Evolutionary conservation across 2,329 filamentous ascomycete species (phyloP).

Genomic region (Epichloe brachyelytri): DNA sequence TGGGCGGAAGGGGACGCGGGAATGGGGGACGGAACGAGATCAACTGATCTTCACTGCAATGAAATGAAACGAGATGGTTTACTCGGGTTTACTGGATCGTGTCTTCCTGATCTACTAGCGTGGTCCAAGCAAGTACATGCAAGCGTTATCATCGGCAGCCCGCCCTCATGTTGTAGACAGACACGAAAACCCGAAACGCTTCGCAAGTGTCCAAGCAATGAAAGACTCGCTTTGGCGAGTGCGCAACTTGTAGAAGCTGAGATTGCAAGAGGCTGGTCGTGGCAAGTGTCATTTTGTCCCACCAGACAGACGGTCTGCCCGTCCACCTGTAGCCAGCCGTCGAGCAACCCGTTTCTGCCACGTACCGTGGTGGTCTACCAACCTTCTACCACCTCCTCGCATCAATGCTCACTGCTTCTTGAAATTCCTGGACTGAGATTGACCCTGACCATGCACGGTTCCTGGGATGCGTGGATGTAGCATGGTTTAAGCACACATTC

Average conservation of each 20-base stretch:
- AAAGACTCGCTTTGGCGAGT: background rate
- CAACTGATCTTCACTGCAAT: too few species aligned
- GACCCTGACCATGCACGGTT: too few species aligned
- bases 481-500: background rate
- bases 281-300: background rate
- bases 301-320: background rate
- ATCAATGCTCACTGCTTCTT: background rate
- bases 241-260: background rate
- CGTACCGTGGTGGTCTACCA: background rate
- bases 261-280: background rate
- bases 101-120: background rate
- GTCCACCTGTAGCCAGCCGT: constrained; percentile 4
- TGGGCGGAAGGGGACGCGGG: too few species aligned
- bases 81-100: background rate
- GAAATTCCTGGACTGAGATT: background rate
- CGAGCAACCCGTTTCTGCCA: background rate
- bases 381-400: background rate
- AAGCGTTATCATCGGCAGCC: too few species aligned
- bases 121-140: background rate
- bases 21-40: too few species aligned
- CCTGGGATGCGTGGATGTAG: background rate
- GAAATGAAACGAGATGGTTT: too few species aligned
- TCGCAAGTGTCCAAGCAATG: background rate
- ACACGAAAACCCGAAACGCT: background rate
- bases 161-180: too few species aligned